These are phyloP conservation scores for Physcia stellaris DNA, from an alignment of 495 filamentous ascomycete genomes.

Conservation along the genomic window DNA sequence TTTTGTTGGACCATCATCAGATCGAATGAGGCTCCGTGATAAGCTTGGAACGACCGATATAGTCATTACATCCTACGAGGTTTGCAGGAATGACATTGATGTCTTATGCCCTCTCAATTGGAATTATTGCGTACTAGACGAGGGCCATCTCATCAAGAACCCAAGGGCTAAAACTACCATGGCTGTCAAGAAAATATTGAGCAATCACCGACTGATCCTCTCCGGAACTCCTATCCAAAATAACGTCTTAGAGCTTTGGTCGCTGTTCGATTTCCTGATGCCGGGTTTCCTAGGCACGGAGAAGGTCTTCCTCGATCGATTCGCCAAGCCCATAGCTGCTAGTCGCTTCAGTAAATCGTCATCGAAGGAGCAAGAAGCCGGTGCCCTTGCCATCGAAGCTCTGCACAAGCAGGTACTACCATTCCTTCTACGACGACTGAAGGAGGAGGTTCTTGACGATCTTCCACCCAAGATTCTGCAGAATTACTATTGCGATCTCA, in stretches of 20 bases:
- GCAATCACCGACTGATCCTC: slow-evolving; percentile 89
- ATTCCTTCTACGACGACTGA: slow-evolving; percentile 89
- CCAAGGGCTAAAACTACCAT: slow-evolving; percentile 84
- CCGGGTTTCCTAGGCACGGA: slow-evolving; percentile 96
- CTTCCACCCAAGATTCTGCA: slow-evolving; percentile 96
- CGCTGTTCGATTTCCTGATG: slow-evolving; percentile 97
- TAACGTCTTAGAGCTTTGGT: slow-evolving; percentile 97
- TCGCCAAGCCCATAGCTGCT: slow-evolving; percentile 92
- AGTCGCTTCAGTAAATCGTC: slow-evolving; percentile 92
- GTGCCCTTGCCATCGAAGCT: slow-evolving; percentile 89
- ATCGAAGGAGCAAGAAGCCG: slow-evolving; percentile 95
- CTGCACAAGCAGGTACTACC: slow-evolving; percentile 95
- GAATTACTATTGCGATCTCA: slow-evolving; percentile 98
- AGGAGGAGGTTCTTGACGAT: slow-evolving; percentile 94
- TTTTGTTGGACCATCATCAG: slow-evolving; percentile 77
- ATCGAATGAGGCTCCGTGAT: slow-evolving; percentile 54
- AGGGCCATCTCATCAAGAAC: slow-evolving; percentile 98
- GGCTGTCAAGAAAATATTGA: slow-evolving; percentile 74
- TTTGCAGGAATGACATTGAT: slow-evolving; percentile 87
- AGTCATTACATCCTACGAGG: slow-evolving; percentile 94
- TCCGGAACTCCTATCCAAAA: slow-evolving; percentile 98
- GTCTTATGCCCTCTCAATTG: slow-evolving; percentile 70
- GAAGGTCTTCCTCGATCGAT: slow-evolving; percentile 94
- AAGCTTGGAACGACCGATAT: slow-evolving; percentile 67
- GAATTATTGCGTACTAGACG: slow-evolving; percentile 96